Evolutionary conservation across 108 stramenopile genomes (phyloP), one percentile per base, ranked within the genome.

Genomic region (Cyclotella cryptica): DNA sequence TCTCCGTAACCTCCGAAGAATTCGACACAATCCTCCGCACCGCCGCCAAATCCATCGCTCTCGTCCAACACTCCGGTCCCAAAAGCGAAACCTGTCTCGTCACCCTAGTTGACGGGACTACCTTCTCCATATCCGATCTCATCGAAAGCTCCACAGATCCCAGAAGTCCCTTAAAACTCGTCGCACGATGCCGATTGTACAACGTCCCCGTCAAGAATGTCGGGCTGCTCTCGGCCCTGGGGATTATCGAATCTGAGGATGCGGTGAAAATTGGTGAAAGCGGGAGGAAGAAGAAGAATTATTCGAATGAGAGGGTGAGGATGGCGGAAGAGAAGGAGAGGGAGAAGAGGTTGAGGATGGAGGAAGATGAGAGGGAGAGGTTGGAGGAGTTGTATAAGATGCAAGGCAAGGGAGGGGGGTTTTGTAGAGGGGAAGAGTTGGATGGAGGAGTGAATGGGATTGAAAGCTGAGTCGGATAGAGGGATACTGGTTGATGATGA

Each of bases 21-120:
- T 94, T 94, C 68, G 80, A 79, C 42, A 69, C 77, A 46, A 87
- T 94, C 27, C 75, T 94, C 9, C 69, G 83, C 54, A 84, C 88
- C 67, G 88, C 88, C 12, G 84, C 89, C 53, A 79, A 83, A 66
- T 85, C 88, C 24, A 84, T 95, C 61, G 39, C 79, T 30, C 6
- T 74, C 14, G 93, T 95, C 13, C 90, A 92, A 79, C 92, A 92
- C 72, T 82, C 87, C 12, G 93, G 93, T 9, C 79, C 88, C 64
- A 86, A 86, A 57, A 66, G 70, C 26, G 93, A 94, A 83, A 89
- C 79, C 3, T 86, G 90, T 21, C 66, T 79, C 18, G 93, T 95
- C 11, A 78, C 60, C 58, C 72, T 95, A 24, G 77, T 91, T 22
- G 93, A 95, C 71, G 91, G 91, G 2, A 95, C 93, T 9, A 65